These are phyloP conservation scores for Xylaria acuta DNA, from an alignment of 495 filamentous ascomycete species.

Conservation along the genomic window DNA sequence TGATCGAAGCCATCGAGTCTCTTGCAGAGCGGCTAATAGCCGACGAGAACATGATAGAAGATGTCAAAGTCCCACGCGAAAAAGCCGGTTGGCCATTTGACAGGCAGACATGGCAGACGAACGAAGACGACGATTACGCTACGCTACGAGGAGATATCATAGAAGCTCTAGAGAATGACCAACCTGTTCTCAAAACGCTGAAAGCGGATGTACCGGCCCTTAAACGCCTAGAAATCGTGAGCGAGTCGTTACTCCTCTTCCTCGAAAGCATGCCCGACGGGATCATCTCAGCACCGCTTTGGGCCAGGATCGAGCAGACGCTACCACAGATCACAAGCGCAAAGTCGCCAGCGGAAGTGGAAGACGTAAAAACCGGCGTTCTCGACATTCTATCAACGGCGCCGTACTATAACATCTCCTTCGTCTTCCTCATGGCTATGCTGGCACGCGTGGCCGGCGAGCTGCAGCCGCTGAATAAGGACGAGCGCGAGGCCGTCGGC, in stretches of 20 bases:
- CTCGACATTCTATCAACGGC: conserved; percentile 74
- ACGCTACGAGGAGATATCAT: conserved; percentile 52
- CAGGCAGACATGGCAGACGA: conserved; percentile 44
- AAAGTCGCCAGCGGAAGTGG: conserved; percentile 44
- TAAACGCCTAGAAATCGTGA: conserved; percentile 71
- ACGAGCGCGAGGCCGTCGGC: conserved; percentile 40
- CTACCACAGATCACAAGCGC: conserved; percentile 51
- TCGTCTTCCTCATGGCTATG: conserved; percentile 84
- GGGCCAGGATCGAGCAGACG: conserved; percentile 71
- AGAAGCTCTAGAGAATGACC: conserved; percentile 73
- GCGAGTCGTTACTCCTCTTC: conserved; percentile 72
- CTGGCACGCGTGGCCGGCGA: conserved; percentile 58
- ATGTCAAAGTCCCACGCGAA: conserved; percentile 62
- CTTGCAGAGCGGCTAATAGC: conserved; percentile 76
- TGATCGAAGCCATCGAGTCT: conserved; percentile 82
- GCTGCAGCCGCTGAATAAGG: conserved; percentile 51
- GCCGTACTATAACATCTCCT: conserved; percentile 82
- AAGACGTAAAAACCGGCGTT: conserved; percentile 71
- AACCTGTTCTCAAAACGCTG: conserved; percentile 62
- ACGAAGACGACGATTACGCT: conserved; percentile 36
- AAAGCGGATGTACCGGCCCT: conserved; percentile 62
- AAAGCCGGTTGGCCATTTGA: conserved; percentile 79
- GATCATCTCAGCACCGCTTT: conserved; percentile 70
- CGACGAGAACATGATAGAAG: conserved; percentile 81
- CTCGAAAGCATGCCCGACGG: conserved; percentile 76